Evolutionary conservation across 225 moss, liverwort and hornwort species (phyloP).

Genomic region (Physcomitrium patens): DNA sequence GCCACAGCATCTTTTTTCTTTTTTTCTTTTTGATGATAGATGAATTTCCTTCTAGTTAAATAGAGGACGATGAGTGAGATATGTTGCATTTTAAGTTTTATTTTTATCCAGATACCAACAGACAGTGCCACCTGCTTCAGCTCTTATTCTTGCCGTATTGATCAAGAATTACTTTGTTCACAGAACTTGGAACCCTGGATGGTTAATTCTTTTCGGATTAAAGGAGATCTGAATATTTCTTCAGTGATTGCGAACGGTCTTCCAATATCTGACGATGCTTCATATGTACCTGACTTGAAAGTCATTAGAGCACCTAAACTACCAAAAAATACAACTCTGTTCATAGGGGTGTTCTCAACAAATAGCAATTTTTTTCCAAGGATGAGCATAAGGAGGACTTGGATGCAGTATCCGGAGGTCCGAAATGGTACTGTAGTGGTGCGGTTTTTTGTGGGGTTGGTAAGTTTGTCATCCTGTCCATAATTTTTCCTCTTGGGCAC

Average conservation of each 20-base stretch:
- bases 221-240: constrained; percentile 63
- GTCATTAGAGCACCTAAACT: constrained; percentile 74
- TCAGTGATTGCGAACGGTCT: constrained; percentile 87
- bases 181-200: constrained; percentile 92
- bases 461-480: constrained; percentile 37
- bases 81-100: background rate
- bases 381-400: constrained; percentile 91
- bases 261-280: constrained; percentile 75
- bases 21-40: background rate
- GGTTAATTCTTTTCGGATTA: constrained; percentile 66
- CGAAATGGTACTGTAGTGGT: constrained; percentile 89
- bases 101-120: background rate
- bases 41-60: background rate
- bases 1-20: too few species aligned
- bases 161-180: constrained; percentile 11
- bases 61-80: background rate
- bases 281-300: constrained; percentile 62
- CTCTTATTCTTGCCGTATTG: background rate
- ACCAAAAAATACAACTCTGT: constrained; percentile 53
- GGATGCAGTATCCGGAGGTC: constrained; percentile 92
- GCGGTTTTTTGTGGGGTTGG: constrained; percentile 97
- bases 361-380: constrained; percentile 90
- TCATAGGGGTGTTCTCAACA: constrained; percentile 89
- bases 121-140: background rate
- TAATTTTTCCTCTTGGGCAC: constrained; percentile 2